phyloP scores from a whole-genome alignment of 1,284 basidiomycete species.

The Moesziomyces aphidis region DNA sequence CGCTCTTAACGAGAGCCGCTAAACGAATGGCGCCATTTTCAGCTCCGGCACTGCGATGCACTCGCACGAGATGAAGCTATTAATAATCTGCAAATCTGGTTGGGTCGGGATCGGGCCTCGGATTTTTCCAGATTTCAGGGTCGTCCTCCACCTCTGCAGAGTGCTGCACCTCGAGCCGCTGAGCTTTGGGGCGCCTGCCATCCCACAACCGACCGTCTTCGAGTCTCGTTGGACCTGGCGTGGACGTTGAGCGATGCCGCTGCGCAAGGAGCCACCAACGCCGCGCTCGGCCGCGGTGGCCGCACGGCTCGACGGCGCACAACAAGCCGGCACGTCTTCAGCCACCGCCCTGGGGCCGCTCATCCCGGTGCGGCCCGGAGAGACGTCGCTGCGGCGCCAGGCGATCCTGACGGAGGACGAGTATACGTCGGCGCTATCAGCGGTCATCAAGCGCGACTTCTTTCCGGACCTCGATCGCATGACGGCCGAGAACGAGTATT shows the following conservation, averaged over 20 bases:
- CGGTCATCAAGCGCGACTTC: slow-evolving; percentile 96
- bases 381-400: slow-evolving; percentile 55
- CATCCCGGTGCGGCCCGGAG: slow-evolving; percentile 43
- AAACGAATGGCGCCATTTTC: slow-evolving; percentile 43
- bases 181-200: too few relatives aligned
- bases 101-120: slow-evolving; percentile 2
- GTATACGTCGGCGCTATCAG: slow-evolving; percentile 89
- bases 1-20: slow-evolving; percentile 25
- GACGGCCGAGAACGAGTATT: slow-evolving; percentile 61
- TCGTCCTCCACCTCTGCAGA: slow-evolving; percentile 13
- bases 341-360: slow-evolving; percentile 33
- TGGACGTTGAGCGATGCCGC: slow-evolving; percentile 14
- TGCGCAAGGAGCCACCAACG: slow-evolving; percentile 46
- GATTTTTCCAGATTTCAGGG: slow-evolving; percentile 19
- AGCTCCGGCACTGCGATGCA: not conserved
- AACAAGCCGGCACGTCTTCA: slow-evolving; percentile 5
- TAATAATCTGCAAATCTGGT: not conserved
- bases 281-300: slow-evolving; percentile 34
- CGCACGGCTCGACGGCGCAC: slow-evolving; percentile 6
- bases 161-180: not conserved
- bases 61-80: slow-evolving; percentile 9
- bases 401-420: slow-evolving; percentile 78
- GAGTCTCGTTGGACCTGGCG: not conserved
- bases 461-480: slow-evolving; percentile 75
- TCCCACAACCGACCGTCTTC: slow-evolving; percentile 1